Percentiles rank a stretch among this genome's conserved stretches.
Conservation (phyloP, 345 rosid species). For the Melaleuca alternifolia region DNA sequence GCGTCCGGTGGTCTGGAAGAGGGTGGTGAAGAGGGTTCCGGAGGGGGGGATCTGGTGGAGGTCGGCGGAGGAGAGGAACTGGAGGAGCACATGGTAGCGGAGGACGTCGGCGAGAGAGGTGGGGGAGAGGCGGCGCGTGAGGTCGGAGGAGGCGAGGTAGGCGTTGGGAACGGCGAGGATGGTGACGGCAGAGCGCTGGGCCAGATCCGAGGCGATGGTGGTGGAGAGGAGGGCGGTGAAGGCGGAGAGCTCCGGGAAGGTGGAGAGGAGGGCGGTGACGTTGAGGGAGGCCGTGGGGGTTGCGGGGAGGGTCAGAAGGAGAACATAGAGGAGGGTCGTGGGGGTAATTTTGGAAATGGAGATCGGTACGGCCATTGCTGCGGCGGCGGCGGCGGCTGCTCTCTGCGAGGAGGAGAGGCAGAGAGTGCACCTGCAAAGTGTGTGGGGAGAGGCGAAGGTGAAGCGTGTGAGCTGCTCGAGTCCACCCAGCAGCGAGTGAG, state of each 20-base stretch:
- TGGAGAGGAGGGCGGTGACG: constrained; percentile 31
- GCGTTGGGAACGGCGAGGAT: constrained; percentile 77
- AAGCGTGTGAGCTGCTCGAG: neutral
- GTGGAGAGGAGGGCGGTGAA: constrained; percentile 40
- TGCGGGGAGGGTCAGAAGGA: constrained; percentile 15
- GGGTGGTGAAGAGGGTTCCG: constrained; percentile 52
- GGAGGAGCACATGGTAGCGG: constrained; percentile 76
- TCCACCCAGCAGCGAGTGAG: too few species aligned
- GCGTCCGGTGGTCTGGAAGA: constrained; percentile 71
- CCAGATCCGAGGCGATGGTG: constrained; percentile 42
- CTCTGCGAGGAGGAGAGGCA: neutral
- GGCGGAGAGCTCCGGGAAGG: constrained; percentile 9
- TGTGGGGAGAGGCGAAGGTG: neutral
- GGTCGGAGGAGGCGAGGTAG: constrained; percentile 30
- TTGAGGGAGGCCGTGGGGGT: constrained; percentile 33
- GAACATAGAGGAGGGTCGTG: constrained; percentile 17
- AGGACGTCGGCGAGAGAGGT: constrained; percentile 71
- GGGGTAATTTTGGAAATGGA: neutral
- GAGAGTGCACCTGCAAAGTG: neutral
- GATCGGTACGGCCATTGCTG: neutral
- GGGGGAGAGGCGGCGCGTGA: constrained; percentile 67
- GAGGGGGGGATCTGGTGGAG: constrained; percentile 54
- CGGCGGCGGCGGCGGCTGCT: neutral
- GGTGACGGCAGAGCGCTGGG: constrained; percentile 57
- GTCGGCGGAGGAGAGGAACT: constrained; percentile 54